Evolutionary conservation across 768 basidiomycete species (phyloP), one percentile per base, ranked within the genome.

Genomic region (Austroboletus eburneus): DNA sequence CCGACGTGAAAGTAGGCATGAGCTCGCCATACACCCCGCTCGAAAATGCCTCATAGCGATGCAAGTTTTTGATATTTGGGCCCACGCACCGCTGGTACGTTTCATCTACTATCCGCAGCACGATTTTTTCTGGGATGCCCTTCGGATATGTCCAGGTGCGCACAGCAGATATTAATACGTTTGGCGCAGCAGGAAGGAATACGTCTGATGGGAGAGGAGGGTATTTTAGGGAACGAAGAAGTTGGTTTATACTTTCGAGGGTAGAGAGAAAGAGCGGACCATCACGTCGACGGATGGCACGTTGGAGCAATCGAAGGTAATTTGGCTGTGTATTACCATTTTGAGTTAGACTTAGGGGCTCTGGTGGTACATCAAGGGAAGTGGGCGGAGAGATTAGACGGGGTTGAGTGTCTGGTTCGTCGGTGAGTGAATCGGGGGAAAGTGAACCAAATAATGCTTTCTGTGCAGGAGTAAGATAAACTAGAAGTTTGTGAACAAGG

Each of bases 41-140:
- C 44, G 87, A 83, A 72, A 94, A 83, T 24, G 89, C 81, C 57
- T 81, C 78, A 64, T 97, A 94, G 55, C 83, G 79, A 58, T 78
- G 83, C 44, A 98, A 75, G 46, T 76, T 78, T 43, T 80, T 79
- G n/a, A 93, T 80, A 57, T 88, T 81, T 0, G 96, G 96, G 5
- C 94, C 94, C 1, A 97, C 93, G 16, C 83, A 81, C 22, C 96
- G 81, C 59, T 97, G 91, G 59, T 99, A 98, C 30, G 85, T 88
- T 71, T 97, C 92, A 36, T 93, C 91, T 43, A 88, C 74, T 39
- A 95, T 78, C 34, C 85, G 82, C 70, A 82, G 75, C 47, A 87
- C 71, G 2, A 93, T 77, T 27, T 77, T 74, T 39, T 80, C 72
- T 0, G 83, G 86, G 22, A 93, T 61, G 3, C 79, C 81, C 1